A percentile compares a stretch with the other conserved stretches of the same genome.
Conservation (phyloP, 257 asterid genomes). For the Primulina eburnea region DNA sequence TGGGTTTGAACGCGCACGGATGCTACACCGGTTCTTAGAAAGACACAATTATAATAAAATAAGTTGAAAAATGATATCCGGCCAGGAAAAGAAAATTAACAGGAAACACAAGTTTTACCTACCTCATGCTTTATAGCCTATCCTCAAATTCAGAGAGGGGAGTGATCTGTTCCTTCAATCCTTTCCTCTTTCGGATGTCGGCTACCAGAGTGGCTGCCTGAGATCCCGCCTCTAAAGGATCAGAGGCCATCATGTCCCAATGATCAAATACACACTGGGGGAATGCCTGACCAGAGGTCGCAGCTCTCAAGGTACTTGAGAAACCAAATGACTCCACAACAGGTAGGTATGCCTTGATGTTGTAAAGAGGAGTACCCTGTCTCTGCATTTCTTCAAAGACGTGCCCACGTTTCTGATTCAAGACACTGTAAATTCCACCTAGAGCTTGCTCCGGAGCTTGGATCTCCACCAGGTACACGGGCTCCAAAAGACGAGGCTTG, state of each 20-base stretch:
- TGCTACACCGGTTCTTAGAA: neutral
- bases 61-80: neutral
- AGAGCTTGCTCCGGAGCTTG: conserved; percentile 47
- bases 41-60: neutral
- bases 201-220: conserved; percentile 35
- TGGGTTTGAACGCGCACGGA: neutral
- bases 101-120: neutral
- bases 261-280: conserved; percentile 49
- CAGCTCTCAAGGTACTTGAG: conserved; percentile 40
- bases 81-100: too few species aligned
- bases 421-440: conserved; percentile 37
- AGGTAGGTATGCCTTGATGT: conserved; percentile 36
- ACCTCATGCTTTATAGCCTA: conserved; percentile 26
- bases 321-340: conserved; percentile 34
- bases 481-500: conserved; percentile 43
- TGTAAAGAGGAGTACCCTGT: conserved; percentile 38
- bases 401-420: conserved; percentile 41
- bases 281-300: conserved; percentile 49
- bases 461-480: conserved; percentile 41
- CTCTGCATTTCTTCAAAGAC: conserved; percentile 44
- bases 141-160: conserved; percentile 43
- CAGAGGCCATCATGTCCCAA: conserved; percentile 47
- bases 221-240: conserved; percentile 33
- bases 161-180: conserved; percentile 51
- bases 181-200: conserved; percentile 46